Conservation (phyloP, 257 asterid genomes). For the Petunia secreta region DNA sequence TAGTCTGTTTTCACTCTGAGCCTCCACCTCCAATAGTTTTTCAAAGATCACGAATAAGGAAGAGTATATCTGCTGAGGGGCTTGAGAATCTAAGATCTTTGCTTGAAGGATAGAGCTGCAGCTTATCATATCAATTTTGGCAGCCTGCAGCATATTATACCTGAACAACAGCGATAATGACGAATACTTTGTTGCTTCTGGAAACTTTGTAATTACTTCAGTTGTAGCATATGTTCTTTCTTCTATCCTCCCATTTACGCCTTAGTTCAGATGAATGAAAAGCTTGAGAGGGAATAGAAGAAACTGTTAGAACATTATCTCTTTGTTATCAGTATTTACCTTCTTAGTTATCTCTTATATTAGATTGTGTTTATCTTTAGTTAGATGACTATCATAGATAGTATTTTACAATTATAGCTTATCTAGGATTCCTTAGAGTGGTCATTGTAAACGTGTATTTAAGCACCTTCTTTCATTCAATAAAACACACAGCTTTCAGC, state of each 20-base stretch:
- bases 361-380: too few relatives aligned
- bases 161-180: conserved; percentile 28
- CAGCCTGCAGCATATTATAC: neutral
- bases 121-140: neutral
- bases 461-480: too few relatives aligned
- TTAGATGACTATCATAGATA: too few relatives aligned
- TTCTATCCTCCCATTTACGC: neutral
- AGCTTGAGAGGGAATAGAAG: conserved; percentile 2
- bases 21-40: conserved; percentile 58
- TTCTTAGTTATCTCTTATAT: too few relatives aligned
- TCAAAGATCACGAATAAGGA: conserved; percentile 62
- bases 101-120: conserved; percentile 54
- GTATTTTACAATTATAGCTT: too few relatives aligned
- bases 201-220: conserved; percentile 37
- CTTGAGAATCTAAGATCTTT: conserved; percentile 66
- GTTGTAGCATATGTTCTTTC: neutral
- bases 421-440: too few relatives aligned
- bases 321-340: too few relatives aligned
- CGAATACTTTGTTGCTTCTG: conserved; percentile 31
- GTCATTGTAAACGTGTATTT: too few relatives aligned
- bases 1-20: conserved; percentile 75
- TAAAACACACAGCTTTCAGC: too few relatives aligned
- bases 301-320: neutral
- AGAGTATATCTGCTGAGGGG: conserved; percentile 83
- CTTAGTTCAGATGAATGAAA: conserved; percentile 30